phyloP scores from a whole-genome alignment of 1,284 basidiomycete genomes.

The Singerocomus inundabilis region DNA sequence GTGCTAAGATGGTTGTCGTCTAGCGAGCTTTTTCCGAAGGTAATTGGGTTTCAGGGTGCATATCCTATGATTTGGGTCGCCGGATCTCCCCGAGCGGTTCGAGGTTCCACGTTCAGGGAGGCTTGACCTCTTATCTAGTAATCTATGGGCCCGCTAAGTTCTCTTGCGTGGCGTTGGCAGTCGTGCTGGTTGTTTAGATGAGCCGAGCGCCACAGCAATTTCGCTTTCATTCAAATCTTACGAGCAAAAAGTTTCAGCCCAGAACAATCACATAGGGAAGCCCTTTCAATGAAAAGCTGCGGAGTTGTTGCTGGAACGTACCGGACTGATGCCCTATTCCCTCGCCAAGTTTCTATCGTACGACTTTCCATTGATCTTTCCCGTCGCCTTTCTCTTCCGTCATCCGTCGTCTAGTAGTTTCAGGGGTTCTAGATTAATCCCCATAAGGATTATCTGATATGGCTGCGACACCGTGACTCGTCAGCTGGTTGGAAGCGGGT shows the following conservation, averaged over 20 bases:
- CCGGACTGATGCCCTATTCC: neutral
- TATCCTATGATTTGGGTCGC: neutral
- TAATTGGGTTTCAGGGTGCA: neutral
- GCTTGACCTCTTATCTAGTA: neutral
- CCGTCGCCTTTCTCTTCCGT: no score
- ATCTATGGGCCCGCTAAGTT: neutral
- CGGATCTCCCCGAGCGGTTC: neutral
- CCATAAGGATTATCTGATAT: neutral
- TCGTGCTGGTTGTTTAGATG: neutral
- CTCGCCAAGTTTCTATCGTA: neutral
- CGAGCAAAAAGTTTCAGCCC: neutral
- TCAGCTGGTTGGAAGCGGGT: neutral
- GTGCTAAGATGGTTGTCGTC: neutral
- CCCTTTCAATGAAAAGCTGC: neutral
- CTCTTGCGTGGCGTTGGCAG: neutral
- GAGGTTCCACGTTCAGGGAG: neutral
- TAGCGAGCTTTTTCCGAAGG: neutral
- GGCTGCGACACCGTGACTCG: neutral
- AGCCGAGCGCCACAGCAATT: neutral
- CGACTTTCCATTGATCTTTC: no score
- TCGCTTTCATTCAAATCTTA: neutral
- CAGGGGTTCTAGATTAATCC: neutral
- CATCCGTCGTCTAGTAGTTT: neutral
- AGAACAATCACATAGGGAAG: neutral
- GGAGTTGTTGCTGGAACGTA: neutral